A percentile compares a stretch with the other conserved stretches of the same genome.
These are phyloP conservation scores for Fonsecaea pugnacius DNA, from an alignment of 2,329 filamentous ascomycete species.

Conservation along the genomic window DNA sequence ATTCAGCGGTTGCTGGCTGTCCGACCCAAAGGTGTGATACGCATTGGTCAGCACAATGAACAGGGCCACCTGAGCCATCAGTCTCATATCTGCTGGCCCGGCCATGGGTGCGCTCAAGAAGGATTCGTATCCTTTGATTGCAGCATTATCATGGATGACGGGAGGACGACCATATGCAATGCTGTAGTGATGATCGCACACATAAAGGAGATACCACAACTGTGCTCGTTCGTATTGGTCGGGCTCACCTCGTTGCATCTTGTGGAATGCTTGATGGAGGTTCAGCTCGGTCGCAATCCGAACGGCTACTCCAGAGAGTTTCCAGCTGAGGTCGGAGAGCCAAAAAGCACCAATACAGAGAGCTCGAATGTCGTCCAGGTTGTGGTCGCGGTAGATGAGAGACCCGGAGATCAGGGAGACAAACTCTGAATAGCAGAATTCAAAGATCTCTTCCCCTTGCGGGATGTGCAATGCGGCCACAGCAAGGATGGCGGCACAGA, in stretches of 20 bases:
- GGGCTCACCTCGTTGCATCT: slow-evolving; percentile 51
- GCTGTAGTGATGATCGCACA: slow-evolving; percentile 68
- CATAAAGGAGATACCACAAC: slow-evolving; percentile 66
- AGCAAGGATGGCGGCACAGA: slow-evolving; percentile 60
- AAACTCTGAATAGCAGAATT: slow-evolving; percentile 61
- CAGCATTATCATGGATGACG: slow-evolving; percentile 61
- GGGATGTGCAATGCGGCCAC: slow-evolving; percentile 64
- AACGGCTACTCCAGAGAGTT: slow-evolving; percentile 61
- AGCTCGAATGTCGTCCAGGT: slow-evolving; percentile 61
- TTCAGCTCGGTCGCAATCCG: slow-evolving; percentile 62
- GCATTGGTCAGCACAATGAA: slow-evolving; percentile 61
- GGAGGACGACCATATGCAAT: slow-evolving; percentile 64
- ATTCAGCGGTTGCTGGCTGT: slow-evolving; percentile 57
- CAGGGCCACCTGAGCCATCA: slow-evolving; percentile 62
- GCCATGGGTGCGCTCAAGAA: slow-evolving; percentile 57
- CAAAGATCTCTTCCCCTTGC: slow-evolving; percentile 56
- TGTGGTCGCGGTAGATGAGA: slow-evolving; percentile 62
- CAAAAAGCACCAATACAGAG: slow-evolving; percentile 66
- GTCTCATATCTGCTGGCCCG: slow-evolving; percentile 59
- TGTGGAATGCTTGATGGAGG: slow-evolving; percentile 57
- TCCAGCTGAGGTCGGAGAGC: slow-evolving; percentile 66
- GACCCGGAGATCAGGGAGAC: slow-evolving; percentile 59
- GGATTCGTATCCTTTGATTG: slow-evolving; percentile 60
- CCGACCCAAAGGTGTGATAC: slow-evolving; percentile 61
- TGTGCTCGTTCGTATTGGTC: slow-evolving; percentile 60